phyloP scores from a whole-genome alignment of 441 rosid species.

The Breynia disticha region DNA sequence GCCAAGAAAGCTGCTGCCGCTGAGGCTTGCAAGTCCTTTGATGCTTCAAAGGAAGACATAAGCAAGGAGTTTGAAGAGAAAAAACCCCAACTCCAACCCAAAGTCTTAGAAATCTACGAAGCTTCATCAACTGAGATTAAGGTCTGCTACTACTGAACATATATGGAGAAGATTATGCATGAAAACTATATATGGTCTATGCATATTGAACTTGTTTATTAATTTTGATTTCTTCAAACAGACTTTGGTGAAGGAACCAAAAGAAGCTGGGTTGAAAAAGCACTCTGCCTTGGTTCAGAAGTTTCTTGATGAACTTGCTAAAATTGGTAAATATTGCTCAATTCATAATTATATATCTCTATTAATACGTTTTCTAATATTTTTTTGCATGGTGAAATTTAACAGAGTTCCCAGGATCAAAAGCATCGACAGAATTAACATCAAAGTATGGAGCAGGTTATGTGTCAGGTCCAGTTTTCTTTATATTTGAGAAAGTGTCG shows the following conservation, averaged over 20 bases:
- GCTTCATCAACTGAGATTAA: slow-evolving; percentile 64
- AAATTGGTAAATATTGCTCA: slow-evolving; percentile 40
- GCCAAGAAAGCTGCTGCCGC: slow-evolving; percentile 69
- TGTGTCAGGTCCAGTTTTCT: slow-evolving; percentile 53
- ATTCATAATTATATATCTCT: too few species aligned
- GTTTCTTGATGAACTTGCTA: slow-evolving; percentile 64
- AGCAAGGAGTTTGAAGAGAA: slow-evolving; percentile 71
- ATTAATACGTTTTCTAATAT: not conserved
- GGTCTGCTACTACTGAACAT: slow-evolving; percentile 31
- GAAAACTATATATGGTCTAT: too few species aligned
- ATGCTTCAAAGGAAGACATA: slow-evolving; percentile 64
- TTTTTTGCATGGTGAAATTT: not conserved
- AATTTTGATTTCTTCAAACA: slow-evolving; percentile 13
- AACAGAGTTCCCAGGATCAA: slow-evolving; percentile 69
- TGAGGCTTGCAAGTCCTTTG: slow-evolving; percentile 69
- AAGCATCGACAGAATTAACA: slow-evolving; percentile 42
- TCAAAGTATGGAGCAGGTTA: slow-evolving; percentile 45
- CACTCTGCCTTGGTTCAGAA: slow-evolving; percentile 43
- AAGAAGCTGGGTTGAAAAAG: slow-evolving; percentile 58
- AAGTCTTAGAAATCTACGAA: slow-evolving; percentile 61
- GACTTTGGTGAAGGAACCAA: slow-evolving; percentile 60
- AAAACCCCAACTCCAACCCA: slow-evolving; percentile 60
- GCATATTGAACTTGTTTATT: too few species aligned
- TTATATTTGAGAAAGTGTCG: slow-evolving; percentile 64
- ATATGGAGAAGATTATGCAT: too few species aligned